Evolutionary conservation across 805 yeast species (phyloP).

Genomic region (Helenozyma baotianmanensis): DNA sequence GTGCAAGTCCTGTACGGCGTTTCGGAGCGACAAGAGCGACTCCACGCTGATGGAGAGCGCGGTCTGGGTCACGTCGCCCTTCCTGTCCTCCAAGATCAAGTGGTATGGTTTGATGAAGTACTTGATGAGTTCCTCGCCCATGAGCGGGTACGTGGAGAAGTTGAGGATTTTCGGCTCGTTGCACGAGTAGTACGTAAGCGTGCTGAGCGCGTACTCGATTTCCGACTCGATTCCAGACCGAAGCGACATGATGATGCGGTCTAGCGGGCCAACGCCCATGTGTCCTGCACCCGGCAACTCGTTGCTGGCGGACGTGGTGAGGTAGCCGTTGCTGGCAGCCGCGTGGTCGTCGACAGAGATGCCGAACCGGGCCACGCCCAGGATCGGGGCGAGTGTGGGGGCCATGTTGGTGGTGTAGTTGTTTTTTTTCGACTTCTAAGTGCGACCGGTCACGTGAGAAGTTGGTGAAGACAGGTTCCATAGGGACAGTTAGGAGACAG

Average conservation of each 20-base stretch:
- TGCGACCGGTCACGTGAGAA: neutral
- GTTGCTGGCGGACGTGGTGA: constrained; percentile 7
- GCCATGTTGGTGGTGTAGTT: constrained; percentile 7
- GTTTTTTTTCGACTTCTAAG: too few relatives aligned
- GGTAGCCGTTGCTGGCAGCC: constrained; percentile 9
- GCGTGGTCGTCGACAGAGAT: constrained; percentile 7
- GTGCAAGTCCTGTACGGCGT: constrained; percentile 75
- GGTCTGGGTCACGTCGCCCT: constrained; percentile 14
- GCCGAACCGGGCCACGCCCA: constrained; percentile 13
- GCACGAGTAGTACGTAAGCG: constrained; percentile 46
- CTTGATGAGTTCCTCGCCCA: constrained; percentile 39
- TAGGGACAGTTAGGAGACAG: too few relatives aligned
- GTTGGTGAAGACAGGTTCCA: neutral
- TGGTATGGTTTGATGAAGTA: constrained; percentile 34
- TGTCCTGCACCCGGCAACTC: constrained; percentile 23
- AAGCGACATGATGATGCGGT: constrained; percentile 68
- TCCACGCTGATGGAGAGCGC: constrained; percentile 29
- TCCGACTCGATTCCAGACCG: constrained; percentile 61
- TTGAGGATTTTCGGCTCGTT: constrained; percentile 47
- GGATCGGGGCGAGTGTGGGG: constrained; percentile 14
- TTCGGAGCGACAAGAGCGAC: constrained; percentile 68
- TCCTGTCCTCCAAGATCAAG: constrained; percentile 12
- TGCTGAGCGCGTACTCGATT: constrained; percentile 65
- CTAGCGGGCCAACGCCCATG: constrained; percentile 59
- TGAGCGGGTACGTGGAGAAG: constrained; percentile 39